Evolutionary conservation across 1,284 basidiomycete genomes (phyloP).

Genomic region (Xerocomus minutiporus): DNA sequence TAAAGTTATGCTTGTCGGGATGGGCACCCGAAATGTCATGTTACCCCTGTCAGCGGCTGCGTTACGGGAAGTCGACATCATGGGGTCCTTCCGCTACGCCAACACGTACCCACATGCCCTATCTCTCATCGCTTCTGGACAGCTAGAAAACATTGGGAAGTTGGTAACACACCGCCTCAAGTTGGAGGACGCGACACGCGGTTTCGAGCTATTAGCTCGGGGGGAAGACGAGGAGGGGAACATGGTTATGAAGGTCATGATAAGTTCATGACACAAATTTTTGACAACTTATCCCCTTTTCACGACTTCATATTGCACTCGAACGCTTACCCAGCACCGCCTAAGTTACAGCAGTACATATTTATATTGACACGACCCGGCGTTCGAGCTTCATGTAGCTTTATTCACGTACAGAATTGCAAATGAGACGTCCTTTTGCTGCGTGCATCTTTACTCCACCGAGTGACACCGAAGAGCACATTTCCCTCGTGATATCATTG

Average conservation of each 20-base stretch:
- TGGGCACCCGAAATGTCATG: slow-evolving; percentile 82
- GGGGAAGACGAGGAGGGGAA: slow-evolving; percentile 76
- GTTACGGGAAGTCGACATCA: slow-evolving; percentile 87
- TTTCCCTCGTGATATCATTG: neutral
- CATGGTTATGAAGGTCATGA: slow-evolving; percentile 84
- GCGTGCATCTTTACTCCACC: neutral
- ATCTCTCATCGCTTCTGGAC: slow-evolving; percentile 64
- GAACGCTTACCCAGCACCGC: slow-evolving; percentile 1
- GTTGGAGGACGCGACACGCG: slow-evolving; percentile 61
- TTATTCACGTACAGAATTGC: slow-evolving; percentile 14
- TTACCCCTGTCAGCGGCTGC: slow-evolving; percentile 83
- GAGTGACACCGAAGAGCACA: neutral
- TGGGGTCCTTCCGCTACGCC: slow-evolving; percentile 86
- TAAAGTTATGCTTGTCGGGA: slow-evolving; percentile 89
- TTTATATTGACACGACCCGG: slow-evolving; percentile 10
- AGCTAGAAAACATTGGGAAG: slow-evolving; percentile 61
- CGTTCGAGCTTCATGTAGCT: slow-evolving; percentile 22
- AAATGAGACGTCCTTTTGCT: slow-evolving; percentile 4
- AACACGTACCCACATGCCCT: slow-evolving; percentile 87
- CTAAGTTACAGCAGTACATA: slow-evolving; percentile 14
- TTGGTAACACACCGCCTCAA: slow-evolving; percentile 80
- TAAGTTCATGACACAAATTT: slow-evolving; percentile 36
- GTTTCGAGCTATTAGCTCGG: slow-evolving; percentile 74
- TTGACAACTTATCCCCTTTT: slow-evolving; percentile 1
- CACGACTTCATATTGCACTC: slow-evolving; percentile 7